phyloP scores from a whole-genome alignment of 306 rosid species.

The Ochetophila trinervis region DNA sequence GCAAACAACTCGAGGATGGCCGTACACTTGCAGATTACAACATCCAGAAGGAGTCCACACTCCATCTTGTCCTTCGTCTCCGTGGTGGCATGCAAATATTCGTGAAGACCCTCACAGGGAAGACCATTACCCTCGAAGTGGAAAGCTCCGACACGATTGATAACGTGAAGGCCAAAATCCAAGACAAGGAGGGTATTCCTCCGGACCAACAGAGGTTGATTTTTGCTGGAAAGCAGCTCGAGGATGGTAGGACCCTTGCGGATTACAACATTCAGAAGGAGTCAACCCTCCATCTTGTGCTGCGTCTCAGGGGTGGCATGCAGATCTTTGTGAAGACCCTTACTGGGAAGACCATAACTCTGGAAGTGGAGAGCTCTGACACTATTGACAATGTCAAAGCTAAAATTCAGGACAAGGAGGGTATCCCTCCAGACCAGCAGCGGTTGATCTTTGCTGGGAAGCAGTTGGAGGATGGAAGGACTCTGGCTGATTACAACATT shows the following conservation, averaged over 20 bases:
- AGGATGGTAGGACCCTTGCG: slow-evolving; percentile 54
- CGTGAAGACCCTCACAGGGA: slow-evolving; percentile 51
- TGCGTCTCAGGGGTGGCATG: slow-evolving; percentile 63
- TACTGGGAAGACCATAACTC: slow-evolving; percentile 59
- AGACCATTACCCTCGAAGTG: slow-evolving; percentile 57
- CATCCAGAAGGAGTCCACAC: slow-evolving; percentile 75
- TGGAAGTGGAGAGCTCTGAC: slow-evolving; percentile 65
- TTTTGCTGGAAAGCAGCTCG: slow-evolving; percentile 63
- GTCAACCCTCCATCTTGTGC: slow-evolving; percentile 55
- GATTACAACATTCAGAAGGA: slow-evolving; percentile 80
- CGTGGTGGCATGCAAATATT: slow-evolving; percentile 78
- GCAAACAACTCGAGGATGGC: slow-evolving; percentile 69
- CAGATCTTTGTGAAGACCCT: slow-evolving; percentile 65
- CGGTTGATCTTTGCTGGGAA: slow-evolving; percentile 62
- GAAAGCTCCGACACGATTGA: slow-evolving; percentile 70
- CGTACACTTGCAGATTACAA: slow-evolving; percentile 60
- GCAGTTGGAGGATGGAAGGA: slow-evolving; percentile 59
- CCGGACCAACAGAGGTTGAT: slow-evolving; percentile 74
- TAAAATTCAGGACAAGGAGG: slow-evolving; percentile 63
- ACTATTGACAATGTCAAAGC: slow-evolving; percentile 69
- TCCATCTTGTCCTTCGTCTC: slow-evolving; percentile 60
- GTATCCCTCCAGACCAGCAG: slow-evolving; percentile 69
- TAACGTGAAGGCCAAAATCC: slow-evolving; percentile 65
- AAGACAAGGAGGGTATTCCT: slow-evolving; percentile 67
- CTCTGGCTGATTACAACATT: slow-evolving; percentile 64